Evolutionary conservation across 345 rosid genomes (phyloP).

Genomic region (Cardiospermum halicacabum): DNA sequence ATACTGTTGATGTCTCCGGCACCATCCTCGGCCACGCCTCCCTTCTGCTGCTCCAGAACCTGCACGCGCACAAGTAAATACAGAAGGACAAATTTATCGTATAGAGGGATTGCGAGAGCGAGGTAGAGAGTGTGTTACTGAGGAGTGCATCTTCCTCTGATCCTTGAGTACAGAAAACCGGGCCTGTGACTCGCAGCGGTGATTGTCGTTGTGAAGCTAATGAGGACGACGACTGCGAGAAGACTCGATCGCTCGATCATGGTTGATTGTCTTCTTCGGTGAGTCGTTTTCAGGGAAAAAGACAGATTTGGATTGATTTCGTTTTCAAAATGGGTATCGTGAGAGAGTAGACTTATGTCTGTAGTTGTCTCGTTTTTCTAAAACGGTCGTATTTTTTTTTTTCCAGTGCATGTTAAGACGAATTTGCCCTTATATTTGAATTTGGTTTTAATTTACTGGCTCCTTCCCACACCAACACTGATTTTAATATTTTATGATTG

Average conservation of each 20-base stretch:
- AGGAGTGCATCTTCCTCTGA: conserved; percentile 82
- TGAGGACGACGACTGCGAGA: conserved; percentile 19
- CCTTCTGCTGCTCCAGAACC: conserved; percentile 83
- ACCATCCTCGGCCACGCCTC: conserved; percentile 94
- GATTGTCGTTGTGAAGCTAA: conserved; percentile 15
- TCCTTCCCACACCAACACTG: too few relatives aligned
- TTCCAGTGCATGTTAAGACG: background rate
- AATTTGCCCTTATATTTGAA: conserved; percentile 7
- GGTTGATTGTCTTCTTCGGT: conserved; percentile 21
- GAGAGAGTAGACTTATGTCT: background rate
- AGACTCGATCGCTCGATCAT: conserved; percentile 13
- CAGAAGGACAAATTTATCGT: too few relatives aligned
- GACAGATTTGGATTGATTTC: background rate
- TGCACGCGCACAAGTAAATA: conserved; percentile 1
- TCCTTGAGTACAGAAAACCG: conserved; percentile 57
- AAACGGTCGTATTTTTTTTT: background rate
- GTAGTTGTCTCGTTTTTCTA: conserved; percentile 3
- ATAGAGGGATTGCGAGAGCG: background rate
- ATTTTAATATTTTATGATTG: too few relatives aligned
- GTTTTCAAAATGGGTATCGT: background rate
- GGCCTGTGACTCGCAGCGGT: conserved; percentile 21
- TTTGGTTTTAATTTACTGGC: too few relatives aligned
- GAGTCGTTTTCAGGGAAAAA: conserved; percentile 2
- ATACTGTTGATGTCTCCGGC: conserved; percentile 67
- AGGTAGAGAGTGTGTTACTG: conserved; percentile 30